Conservation (phyloP, 2,329 filamentous ascomycete species). For the Cladophialophora yegresii region DNA sequence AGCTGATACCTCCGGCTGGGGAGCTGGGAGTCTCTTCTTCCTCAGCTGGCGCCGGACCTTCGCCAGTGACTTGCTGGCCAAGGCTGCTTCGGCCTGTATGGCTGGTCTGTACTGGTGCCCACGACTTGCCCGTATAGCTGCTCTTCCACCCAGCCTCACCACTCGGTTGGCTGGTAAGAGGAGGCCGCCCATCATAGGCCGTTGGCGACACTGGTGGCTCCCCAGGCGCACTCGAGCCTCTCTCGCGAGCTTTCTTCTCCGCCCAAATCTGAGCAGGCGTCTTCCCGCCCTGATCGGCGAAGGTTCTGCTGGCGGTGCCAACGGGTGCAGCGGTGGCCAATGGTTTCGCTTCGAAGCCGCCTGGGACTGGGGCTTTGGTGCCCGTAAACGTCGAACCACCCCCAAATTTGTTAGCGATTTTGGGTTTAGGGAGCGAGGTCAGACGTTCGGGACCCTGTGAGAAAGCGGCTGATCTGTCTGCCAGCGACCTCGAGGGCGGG, state of each 20-base stretch:
- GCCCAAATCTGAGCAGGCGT: slow-evolving; percentile 97
- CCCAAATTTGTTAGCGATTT: slow-evolving; percentile 87
- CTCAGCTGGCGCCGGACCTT: slow-evolving; percentile 44
- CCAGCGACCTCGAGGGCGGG: slow-evolving; percentile 62
- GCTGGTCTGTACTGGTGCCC: slow-evolving; percentile 78
- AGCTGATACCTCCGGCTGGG: slow-evolving; percentile 66
- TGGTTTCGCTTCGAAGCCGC: slow-evolving; percentile 64
- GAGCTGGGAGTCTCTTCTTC: slow-evolving; percentile 55
- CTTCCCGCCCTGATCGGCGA: slow-evolving; percentile 92
- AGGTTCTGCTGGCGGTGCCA: slow-evolving; percentile 83
- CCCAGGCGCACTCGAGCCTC: slow-evolving; percentile 57
- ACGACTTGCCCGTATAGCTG: slow-evolving; percentile 84
- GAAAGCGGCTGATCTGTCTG: slow-evolving; percentile 78
- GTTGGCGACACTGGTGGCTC: slow-evolving; percentile 52
- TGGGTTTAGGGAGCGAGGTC: slow-evolving; percentile 88
- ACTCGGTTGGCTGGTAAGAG: slow-evolving; percentile 68
- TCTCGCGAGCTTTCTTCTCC: slow-evolving; percentile 87
- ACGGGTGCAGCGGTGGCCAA: slow-evolving; percentile 64
- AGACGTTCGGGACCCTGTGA: slow-evolving; percentile 71
- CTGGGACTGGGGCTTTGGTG: slow-evolving; percentile 84
- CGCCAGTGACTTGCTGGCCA: slow-evolving; percentile 66
- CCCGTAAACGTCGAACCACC: slow-evolving; percentile 72
- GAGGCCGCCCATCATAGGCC: slow-evolving; percentile 47
- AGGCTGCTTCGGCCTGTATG: slow-evolving; percentile 67
- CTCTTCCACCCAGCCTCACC: slow-evolving; percentile 82